A percentile compares a stretch with the other conserved stretches of the same genome.
Evolutionary conservation across 139 green algal species (phyloP).

Genomic region (Chlamydomonas sphaeroides): DNA sequence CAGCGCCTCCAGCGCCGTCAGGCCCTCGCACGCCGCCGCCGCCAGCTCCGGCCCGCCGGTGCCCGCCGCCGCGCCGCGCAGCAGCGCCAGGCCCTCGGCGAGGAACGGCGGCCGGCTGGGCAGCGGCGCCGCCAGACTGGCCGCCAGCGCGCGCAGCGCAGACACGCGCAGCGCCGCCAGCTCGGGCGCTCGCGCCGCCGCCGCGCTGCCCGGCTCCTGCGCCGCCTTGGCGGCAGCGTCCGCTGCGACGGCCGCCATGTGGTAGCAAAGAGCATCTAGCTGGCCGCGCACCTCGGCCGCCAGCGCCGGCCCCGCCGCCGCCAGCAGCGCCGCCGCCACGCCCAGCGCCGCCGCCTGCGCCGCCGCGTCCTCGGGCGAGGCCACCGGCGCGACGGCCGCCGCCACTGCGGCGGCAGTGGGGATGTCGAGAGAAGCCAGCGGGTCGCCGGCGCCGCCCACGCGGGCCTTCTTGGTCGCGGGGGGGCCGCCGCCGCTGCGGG

Average conservation of each 20-base stretch:
- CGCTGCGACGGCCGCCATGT: slow-evolving; percentile 48
- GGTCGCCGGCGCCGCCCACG: slow-evolving; percentile 10
- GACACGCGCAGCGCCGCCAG: slow-evolving; percentile 48
- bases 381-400: slow-evolving; percentile 17
- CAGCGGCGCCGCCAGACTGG: slow-evolving; percentile 62
- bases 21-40: slow-evolving; percentile 3
- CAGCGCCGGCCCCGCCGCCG: slow-evolving; percentile 41
- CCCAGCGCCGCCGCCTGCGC: slow-evolving; percentile 27
- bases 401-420: slow-evolving; percentile 19
- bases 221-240: slow-evolving; percentile 28
- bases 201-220: background rate
- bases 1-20: slow-evolving; percentile 55
- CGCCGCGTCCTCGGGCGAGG: background rate
- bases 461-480: slow-evolving; percentile 25
- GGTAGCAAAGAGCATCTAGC: slow-evolving; percentile 60
- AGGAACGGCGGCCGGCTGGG: slow-evolving; percentile 58
- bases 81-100: slow-evolving; percentile 54
- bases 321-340: slow-evolving; percentile 19
- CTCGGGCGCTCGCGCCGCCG: background rate
- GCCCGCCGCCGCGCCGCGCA: slow-evolving; percentile 20
- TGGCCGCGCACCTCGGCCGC: slow-evolving; percentile 40
- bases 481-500: background rate
- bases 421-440: slow-evolving; percentile 5
- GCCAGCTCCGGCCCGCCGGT: slow-evolving; percentile 23
- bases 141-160: slow-evolving; percentile 58